phyloP scores from a whole-genome alignment of 495 filamentous ascomycete genomes.

The Geopyxis carbonaria region DNA sequence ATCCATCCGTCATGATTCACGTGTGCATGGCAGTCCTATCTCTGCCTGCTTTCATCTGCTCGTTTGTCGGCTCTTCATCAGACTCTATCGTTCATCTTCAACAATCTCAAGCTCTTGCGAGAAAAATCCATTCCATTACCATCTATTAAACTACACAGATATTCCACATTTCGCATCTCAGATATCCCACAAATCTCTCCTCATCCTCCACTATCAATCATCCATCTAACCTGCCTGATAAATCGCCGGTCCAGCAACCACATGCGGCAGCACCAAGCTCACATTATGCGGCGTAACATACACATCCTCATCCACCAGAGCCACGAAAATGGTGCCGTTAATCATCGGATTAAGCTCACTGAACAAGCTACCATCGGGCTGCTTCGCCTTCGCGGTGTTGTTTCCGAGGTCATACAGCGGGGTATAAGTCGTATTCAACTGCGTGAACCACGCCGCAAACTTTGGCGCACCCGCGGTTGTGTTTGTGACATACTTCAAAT shows the following conservation, averaged over 20 bases:
- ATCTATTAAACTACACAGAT: no score
- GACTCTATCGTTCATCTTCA: no score
- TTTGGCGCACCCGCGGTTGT: conserved; percentile 33
- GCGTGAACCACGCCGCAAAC: conserved; percentile 64
- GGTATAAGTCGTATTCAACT: conserved; percentile 74
- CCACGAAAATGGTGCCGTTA: conserved; percentile 68
- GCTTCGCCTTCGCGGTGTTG: conserved; percentile 46
- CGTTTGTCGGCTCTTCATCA: no score
- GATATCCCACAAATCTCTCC: no score
- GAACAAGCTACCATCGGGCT: conserved; percentile 44
- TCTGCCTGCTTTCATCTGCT: no score
- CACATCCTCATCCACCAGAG: conserved; percentile 51
- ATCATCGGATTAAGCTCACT: conserved; percentile 50
- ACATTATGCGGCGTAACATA: conserved; percentile 64
- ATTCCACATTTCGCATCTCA: no score
- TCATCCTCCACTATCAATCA: no score
- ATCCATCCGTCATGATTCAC: no score
- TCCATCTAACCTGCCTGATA: conserved; percentile 58
- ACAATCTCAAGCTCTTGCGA: no score
- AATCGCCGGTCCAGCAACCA: conserved; percentile 53
- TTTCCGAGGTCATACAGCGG: conserved; percentile 37
- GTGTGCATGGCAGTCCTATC: no score
- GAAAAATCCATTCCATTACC: no score
- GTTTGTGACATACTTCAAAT: conserved; percentile 61
- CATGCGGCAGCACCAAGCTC: conserved; percentile 53